These are phyloP conservation scores for Cynara cardunculus DNA, from an alignment of 129 eudicot species.

Conservation along the genomic window DNA sequence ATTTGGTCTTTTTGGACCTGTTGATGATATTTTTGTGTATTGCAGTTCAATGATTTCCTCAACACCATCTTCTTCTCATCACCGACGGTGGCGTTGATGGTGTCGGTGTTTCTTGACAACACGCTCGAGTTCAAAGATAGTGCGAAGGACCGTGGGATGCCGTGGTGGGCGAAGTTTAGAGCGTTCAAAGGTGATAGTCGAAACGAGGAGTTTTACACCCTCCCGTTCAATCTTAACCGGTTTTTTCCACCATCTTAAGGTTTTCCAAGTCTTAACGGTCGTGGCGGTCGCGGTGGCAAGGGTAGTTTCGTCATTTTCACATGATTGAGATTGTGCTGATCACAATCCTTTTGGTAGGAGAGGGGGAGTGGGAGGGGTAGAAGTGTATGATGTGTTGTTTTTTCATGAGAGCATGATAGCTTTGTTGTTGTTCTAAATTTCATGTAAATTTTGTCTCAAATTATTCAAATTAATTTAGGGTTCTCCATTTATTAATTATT, in stretches of 20 bases:
- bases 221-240: slow-evolving; percentile 96
- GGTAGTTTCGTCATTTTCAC: slow-evolving; percentile 6
- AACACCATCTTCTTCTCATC: slow-evolving; percentile 89
- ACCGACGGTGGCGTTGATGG: slow-evolving; percentile 85
- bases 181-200: slow-evolving; percentile 95
- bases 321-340: slow-evolving; percentile 30
- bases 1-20: neutral
- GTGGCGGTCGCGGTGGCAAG: neutral
- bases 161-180: slow-evolving; percentile 99
- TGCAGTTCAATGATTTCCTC: slow-evolving; percentile 95
- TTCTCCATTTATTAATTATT: neutral
- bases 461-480: slow-evolving; percentile 22
- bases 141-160: slow-evolving; percentile 90
- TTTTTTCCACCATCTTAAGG: slow-evolving; percentile 95
- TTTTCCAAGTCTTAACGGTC: neutral
- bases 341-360: slow-evolving; percentile 33
- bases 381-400: slow-evolving; percentile 4
- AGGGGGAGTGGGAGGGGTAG: slow-evolving; percentile 13
- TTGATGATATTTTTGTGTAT: neutral
- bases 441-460: slow-evolving; percentile 37
- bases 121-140: slow-evolving; percentile 90
- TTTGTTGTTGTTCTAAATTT: slow-evolving; percentile 41
- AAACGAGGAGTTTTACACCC: slow-evolving; percentile 97
- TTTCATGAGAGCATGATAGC: slow-evolving; percentile 46
- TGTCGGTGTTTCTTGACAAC: slow-evolving; percentile 89